Base-by-base conservation (phyloP, 2,329 filamentous ascomycete genomes). In the Graphilbum fragrans region DNA sequence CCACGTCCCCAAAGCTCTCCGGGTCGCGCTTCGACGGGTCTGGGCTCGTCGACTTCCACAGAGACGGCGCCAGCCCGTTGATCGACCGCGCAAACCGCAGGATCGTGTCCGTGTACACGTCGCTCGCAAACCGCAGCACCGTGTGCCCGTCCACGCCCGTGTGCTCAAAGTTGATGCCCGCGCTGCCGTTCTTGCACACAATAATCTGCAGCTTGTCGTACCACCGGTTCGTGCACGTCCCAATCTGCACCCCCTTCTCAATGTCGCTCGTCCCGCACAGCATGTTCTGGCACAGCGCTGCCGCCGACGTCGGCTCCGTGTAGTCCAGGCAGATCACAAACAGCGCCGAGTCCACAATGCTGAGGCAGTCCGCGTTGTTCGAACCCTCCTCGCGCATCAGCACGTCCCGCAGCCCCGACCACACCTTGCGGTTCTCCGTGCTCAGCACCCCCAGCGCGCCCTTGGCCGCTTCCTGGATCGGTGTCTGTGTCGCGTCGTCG, bases 171-270 rank as follows among this genome's bases (percentile, higher is more conserved):
- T 98, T 98, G 75, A 98, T 96, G 6, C 92, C 92, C 0, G 92
- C 92, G 55, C 86, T 94, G 43, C 92, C 92, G 61, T 96, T 98
- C 65, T 94, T 94, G 70, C 92, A 96, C 39, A 98, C 92, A 41
- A 98, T 96, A 47, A 98, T 95, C 58, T 98, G 92, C 37, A 98
- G 70, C 66, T 98, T 98, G 64, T 98, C 92, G 56, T 98, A 98
- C 92, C 92, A 98, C 47, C 92, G 74, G 61, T 98, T 98, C 14
- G 90, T 95, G 63, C 92, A 98, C 2, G 92, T 96, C 23, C 92
- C 92, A 35, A 95, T 87, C 62, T 98, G 92, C 2, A 98, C 85
- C 5, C 92, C 92, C 56, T 82, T 84, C 54, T 94, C 84, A 12
- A 96, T 81, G 55, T 92, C 80, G 52, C 82, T 94, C 0, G 87